These are phyloP conservation scores for Hondaea fermentalgiana DNA, from an alignment of 108 stramenopile species.

Conservation along the genomic window DNA sequence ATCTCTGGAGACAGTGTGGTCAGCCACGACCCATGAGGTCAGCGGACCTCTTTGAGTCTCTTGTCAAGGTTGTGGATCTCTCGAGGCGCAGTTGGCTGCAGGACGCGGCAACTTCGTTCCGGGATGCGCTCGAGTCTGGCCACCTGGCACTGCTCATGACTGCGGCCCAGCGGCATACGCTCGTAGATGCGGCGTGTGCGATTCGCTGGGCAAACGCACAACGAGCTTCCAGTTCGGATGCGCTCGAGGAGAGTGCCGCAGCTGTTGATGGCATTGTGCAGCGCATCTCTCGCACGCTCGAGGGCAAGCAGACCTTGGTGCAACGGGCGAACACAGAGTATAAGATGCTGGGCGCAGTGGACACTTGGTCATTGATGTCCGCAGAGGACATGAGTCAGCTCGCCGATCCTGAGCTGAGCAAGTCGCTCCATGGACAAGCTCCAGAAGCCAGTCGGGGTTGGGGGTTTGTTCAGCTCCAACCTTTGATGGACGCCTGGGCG, in stretches of 20 bases:
- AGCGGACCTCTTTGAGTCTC: neutral
- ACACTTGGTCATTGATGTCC: neutral
- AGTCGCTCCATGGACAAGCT: neutral
- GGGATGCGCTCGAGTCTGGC: neutral
- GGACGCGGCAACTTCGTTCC: neutral
- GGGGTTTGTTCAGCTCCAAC: neutral
- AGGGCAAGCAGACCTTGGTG: neutral
- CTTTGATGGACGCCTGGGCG: neutral
- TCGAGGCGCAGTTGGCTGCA: neutral
- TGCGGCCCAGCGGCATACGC: neutral
- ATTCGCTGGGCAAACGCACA: neutral
- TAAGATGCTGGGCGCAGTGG: neutral
- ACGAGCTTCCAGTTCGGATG: neutral
- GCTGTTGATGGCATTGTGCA: neutral
- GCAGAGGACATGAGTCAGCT: neutral
- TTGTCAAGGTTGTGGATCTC: neutral
- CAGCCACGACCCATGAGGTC: neutral
- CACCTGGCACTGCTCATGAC: neutral
- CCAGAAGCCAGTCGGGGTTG: neutral
- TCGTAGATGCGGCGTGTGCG: neutral
- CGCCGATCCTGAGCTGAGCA: neutral
- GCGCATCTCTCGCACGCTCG: neutral
- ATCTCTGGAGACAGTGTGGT: neutral
- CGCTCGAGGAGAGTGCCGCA: neutral
- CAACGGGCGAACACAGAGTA: neutral